Base-by-base conservation (phyloP, 2,329 filamentous ascomycete genomes). In the Emmonsiellopsis sp. region DNA sequence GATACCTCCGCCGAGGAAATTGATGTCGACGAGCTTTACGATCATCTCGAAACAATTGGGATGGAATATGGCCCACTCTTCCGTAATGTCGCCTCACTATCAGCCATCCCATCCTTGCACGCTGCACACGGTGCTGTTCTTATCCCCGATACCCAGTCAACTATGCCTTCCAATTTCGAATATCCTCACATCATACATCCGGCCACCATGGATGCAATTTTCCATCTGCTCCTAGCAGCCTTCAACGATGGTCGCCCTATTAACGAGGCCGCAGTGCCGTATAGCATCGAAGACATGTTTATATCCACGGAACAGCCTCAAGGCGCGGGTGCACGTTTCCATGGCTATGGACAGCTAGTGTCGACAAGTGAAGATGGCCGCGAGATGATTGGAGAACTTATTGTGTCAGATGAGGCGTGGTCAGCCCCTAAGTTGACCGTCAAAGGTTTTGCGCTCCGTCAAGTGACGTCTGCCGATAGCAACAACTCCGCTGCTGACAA, bases 241-340 rank as follows among this genome's bases (percentile, higher is more conserved):
- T 38, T 38, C n/a, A 2, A 70, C 67, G 61, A 64, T 13, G 54
- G 66, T 45, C 61, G 69, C 37, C 58, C 57, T 31, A 62, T 60
- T 44, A 58, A 69, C 43, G 60, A 53, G 15, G 38, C 49, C 1
- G 45, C 35, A n/a, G 54, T 56, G 8, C 51, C 54, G 1, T 45
- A 41, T 16, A 50, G 15, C 13, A 52, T 60, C n/a, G 54, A 56
- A 32, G 38, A 54, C 13, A 53, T 58, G 41, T 58, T 46, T 50
- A 43, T 58, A 34, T 31, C 55, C 26, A 34, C 47, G 13, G 41
- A 52, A 8, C 49, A 44, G 15, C 53, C 48, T 8, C 13, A 31
- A 15, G 44, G 45, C 6, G 35, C 44, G 15, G 45, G 45, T 11
- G 62, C 11, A 60, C 60, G 45, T 13, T 60, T 44, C 50, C 45